Evolutionary conservation across 2,329 filamentous ascomycete genomes (phyloP), one percentile per base, ranked within the genome.

Genomic region (Beauveria caledonica): DNA sequence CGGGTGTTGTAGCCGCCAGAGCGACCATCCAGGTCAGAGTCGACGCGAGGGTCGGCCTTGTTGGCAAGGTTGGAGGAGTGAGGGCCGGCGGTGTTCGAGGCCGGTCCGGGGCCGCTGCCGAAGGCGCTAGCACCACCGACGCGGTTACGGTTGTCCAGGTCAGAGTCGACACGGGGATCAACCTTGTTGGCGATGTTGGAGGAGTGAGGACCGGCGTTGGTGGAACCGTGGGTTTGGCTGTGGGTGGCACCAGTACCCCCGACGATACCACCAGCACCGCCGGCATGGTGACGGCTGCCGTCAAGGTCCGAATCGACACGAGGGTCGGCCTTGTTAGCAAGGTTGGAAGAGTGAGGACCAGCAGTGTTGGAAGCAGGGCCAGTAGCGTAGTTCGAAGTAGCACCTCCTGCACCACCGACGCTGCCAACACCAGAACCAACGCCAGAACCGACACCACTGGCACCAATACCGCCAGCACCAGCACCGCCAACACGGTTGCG

Each of bases 301-400:
- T 79, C 77, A 10, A 77, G 71, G 66, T 83, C 78, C 42, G 76
- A 79, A 67, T 83, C 79, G 49, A 82, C 71, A n/a, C 80, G 73
- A 25, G 80, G 80, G 65, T 84, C 81, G 7, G 70, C 66, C 39
- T 78, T 77, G 69, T 83, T 84, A 19, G 72, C 71, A 11, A 73
- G 7, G 54, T 76, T 74, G 10, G 72, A 74, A 61, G 63, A 66
- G 67, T 83, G 78, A n/a, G 76, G 76, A 10, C 79, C 70, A 39
- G 70, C 66, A 54, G 69, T 69, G 52, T 48, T 51, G 36, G 57
- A 60, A 11, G 56, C 56, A 49, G 58, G 36, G 44, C 66, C 67
- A 29, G 50, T 67, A 49, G 63, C 51, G 52, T 63, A 60, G 42
- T 42, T 60, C 19, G 59, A 60, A 17, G 57, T 51, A 15, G 21